phyloP scores from a whole-genome alignment of 352 stramenopile species.

The Phytophthora rubi region DNA sequence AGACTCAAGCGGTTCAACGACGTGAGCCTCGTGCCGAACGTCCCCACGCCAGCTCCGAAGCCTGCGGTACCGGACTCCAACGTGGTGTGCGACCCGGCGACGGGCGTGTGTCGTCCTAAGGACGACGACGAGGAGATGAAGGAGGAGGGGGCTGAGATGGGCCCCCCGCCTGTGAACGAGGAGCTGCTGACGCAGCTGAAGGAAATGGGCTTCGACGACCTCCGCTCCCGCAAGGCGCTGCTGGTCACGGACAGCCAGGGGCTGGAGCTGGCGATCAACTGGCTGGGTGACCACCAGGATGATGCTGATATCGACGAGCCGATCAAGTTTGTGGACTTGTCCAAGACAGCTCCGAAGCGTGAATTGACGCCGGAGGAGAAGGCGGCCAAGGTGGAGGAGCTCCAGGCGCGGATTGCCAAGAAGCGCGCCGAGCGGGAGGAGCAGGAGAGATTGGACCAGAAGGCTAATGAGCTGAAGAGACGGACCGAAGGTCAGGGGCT shows the following conservation, averaged over 20 bases:
- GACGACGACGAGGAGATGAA: conserved; percentile 44
- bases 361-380: conserved; percentile 90
- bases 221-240: conserved; percentile 83
- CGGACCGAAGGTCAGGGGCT: conserved; percentile 81
- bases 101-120: conserved; percentile 56
- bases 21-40: conserved; percentile 58
- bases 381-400: conserved; percentile 79
- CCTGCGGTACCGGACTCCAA: conserved; percentile 42
- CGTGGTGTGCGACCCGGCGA: conserved; percentile 75
- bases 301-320: conserved; percentile 90
- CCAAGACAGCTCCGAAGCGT: conserved; percentile 42
- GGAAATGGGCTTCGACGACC: conserved; percentile 89
- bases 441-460: conserved; percentile 77
- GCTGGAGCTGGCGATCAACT: conserved; percentile 86
- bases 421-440: conserved; percentile 82
- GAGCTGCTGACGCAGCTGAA: conserved; percentile 68
- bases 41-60: conserved; percentile 23
- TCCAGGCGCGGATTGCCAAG: conserved; percentile 82
- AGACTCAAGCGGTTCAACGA: conserved; percentile 81
- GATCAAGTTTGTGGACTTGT: conserved; percentile 86
- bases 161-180: conserved; percentile 68
- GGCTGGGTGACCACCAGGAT: conserved; percentile 90
- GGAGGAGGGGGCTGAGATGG: conserved; percentile 40
- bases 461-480: conserved; percentile 76
- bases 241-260: conserved; percentile 77